phyloP scores from a whole-genome alignment of 139 green algal species.

The Picochlorum costavermella region DNA sequence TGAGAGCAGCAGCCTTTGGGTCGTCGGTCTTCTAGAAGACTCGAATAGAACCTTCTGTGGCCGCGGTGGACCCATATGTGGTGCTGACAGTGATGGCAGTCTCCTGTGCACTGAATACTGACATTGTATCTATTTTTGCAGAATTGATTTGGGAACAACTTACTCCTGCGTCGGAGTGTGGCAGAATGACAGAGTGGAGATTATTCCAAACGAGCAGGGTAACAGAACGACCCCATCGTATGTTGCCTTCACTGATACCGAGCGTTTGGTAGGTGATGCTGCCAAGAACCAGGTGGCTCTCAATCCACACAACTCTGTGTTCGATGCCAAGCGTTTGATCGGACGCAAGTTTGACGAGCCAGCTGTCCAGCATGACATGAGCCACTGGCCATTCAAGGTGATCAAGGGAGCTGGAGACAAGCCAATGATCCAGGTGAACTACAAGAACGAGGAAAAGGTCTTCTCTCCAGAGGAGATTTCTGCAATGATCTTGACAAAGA shows the following conservation, averaged over 20 bases:
- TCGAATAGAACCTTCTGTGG: too few relatives aligned
- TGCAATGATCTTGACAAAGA: conserved; percentile 96
- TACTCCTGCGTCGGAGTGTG: conserved; percentile 87
- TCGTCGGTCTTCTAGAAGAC: too few relatives aligned
- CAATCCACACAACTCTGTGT: conserved; percentile 93
- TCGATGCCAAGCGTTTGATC: conserved; percentile 96
- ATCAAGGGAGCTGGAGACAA: conserved; percentile 68
- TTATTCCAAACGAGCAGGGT: conserved; percentile 86
- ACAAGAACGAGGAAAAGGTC: conserved; percentile 89
- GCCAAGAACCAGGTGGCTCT: conserved; percentile 93
- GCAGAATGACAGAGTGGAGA: conserved; percentile 87
- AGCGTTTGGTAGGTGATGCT: conserved; percentile 89
- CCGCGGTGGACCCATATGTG: background rate
- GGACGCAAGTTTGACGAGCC: conserved; percentile 80
- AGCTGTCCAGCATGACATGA: conserved; percentile 74
- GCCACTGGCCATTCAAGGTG: conserved; percentile 82
- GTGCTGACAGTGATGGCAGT: background rate
- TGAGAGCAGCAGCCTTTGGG: too few relatives aligned
- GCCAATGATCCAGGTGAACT: conserved; percentile 84
- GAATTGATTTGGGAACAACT: conserved; percentile 83
- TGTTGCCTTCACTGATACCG: conserved; percentile 91
- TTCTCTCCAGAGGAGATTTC: conserved; percentile 95
- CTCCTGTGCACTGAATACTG: background rate
- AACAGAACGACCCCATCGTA: conserved; percentile 50
- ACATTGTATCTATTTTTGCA: background rate